These are phyloP conservation scores for Aspergillus panamensis DNA, from an alignment of 495 filamentous ascomycete species.

Conservation along the genomic window DNA sequence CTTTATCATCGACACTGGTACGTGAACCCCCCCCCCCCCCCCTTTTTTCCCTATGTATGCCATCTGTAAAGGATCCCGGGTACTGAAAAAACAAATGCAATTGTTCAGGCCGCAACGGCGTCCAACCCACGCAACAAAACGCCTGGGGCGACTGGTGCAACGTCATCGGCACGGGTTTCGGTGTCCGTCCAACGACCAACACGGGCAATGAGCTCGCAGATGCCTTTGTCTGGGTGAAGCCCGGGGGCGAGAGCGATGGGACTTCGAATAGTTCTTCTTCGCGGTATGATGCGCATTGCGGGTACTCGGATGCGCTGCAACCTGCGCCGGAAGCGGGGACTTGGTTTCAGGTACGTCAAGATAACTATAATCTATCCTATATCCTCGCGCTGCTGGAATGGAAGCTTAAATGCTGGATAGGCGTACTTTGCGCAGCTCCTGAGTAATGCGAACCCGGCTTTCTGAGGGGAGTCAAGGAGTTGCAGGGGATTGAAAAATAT, in stretches of 20 bases:
- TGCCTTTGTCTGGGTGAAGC: slow-evolving; percentile 83
- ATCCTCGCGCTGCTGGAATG: too few species aligned
- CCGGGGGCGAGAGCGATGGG: slow-evolving; percentile 78
- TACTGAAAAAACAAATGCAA: too few species aligned
- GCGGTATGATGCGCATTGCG: slow-evolving; percentile 73
- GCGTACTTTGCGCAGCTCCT: too few species aligned
- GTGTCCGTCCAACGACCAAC: slow-evolving; percentile 60
- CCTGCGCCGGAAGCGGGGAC: slow-evolving; percentile 73
- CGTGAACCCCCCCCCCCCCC: slow-evolving; percentile 6
- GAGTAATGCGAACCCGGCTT: too few species aligned
- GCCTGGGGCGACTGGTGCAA: slow-evolving; percentile 86
- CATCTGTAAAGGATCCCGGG: too few species aligned
- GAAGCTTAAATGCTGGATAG: too few species aligned
- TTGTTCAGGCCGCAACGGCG: slow-evolving; percentile 66
- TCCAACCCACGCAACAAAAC: slow-evolving; percentile 58
- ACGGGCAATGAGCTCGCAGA: slow-evolving; percentile 62
- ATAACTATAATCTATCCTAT: too few species aligned
- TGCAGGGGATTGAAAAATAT: too few species aligned
- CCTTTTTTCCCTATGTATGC: too few species aligned
- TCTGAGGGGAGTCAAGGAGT: too few species aligned
- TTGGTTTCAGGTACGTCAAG: slow-evolving; percentile 63
- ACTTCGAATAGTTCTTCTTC: slow-evolving; percentile 58
- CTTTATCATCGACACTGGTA: slow-evolving; percentile 65
- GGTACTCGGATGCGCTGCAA: slow-evolving; percentile 53
- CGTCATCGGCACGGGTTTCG: slow-evolving; percentile 70